A percentile compares a stretch with the other conserved stretches of the same genome.
phyloP scores from a whole-genome alignment of 2,329 filamentous ascomycete species.

The Fonsecaea pugnacius region DNA sequence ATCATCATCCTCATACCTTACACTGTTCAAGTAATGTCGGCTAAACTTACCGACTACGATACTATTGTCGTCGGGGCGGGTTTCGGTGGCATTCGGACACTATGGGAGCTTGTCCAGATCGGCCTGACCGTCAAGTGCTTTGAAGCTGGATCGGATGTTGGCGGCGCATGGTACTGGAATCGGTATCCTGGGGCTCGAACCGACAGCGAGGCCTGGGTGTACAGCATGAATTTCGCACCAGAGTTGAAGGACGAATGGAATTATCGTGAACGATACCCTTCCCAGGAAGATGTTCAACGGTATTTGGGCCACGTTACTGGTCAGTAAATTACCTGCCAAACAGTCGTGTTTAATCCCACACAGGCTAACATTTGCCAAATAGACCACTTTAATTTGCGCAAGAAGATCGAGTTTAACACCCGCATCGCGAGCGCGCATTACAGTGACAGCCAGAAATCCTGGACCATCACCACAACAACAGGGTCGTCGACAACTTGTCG shows the following conservation, averaged over 20 bases:
- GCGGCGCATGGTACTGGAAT: constrained; percentile 45
- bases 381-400: constrained; percentile 1
- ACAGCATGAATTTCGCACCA: constrained; percentile 53
- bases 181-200: constrained; percentile 50
- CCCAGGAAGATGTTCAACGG: constrained; percentile 43
- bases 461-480: constrained; percentile 46
- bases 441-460: constrained; percentile 40
- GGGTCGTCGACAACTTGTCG: constrained; percentile 36
- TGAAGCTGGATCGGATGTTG: constrained; percentile 48
- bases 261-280: constrained; percentile 25
- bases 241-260: constrained; percentile 48
- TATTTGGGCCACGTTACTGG: constrained; percentile 48
- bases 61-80: constrained; percentile 21
- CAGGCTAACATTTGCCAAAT: too few relatives aligned
- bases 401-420: constrained; percentile 28
- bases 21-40: too few relatives aligned
- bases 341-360: too few relatives aligned
- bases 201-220: constrained; percentile 52
- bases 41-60: background rate
- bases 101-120: constrained; percentile 13
- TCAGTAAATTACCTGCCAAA: background rate
- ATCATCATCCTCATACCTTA: too few relatives aligned
- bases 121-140: constrained; percentile 49
- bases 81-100: constrained; percentile 26
- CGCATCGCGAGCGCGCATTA: constrained; percentile 41